Conservation (phyloP, 75 land plant genomes). For the Pinus tabuliformis region DNA sequence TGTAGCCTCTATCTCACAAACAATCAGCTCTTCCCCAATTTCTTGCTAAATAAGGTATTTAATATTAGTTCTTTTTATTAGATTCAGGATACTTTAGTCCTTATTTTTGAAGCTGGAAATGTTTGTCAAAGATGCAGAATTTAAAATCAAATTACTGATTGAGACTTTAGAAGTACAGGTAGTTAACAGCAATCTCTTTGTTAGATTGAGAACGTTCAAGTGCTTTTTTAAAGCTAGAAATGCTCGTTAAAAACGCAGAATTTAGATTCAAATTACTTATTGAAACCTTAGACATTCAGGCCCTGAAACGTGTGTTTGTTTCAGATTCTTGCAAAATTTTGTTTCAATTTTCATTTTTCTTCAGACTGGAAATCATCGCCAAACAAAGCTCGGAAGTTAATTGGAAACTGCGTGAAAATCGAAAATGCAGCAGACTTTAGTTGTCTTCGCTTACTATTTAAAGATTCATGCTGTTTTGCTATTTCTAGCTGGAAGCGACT, state of each 20-base stretch:
- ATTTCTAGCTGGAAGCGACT: background rate
- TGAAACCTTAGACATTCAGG: background rate
- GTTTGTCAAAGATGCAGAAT: background rate
- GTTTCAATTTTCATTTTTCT: too few relatives aligned
- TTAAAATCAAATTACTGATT: background rate
- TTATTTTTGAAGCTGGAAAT: background rate
- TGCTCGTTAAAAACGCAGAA: background rate
- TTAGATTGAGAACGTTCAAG: background rate
- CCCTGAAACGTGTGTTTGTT: too few relatives aligned
- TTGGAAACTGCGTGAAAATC: too few relatives aligned
- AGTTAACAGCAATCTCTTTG: background rate
- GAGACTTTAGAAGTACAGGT: background rate
- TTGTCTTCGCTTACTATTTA: background rate
- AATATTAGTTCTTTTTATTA: background rate
- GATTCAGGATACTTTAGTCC: background rate
- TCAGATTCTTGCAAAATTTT: too few relatives aligned
- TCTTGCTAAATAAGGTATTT: conserved; percentile 81
- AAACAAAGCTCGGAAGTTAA: too few relatives aligned
- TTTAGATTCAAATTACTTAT: too few relatives aligned
- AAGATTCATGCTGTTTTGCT: background rate
- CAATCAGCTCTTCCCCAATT: conserved; percentile 83
- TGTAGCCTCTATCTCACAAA: conserved; percentile 72
- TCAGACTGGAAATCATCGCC: too few relatives aligned
- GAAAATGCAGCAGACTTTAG: too few relatives aligned
- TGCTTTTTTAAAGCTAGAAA: background rate